These are phyloP conservation scores for Atkinsonella hypoxylon DNA, from an alignment of 2,329 filamentous ascomycete species.

Conservation along the genomic window DNA sequence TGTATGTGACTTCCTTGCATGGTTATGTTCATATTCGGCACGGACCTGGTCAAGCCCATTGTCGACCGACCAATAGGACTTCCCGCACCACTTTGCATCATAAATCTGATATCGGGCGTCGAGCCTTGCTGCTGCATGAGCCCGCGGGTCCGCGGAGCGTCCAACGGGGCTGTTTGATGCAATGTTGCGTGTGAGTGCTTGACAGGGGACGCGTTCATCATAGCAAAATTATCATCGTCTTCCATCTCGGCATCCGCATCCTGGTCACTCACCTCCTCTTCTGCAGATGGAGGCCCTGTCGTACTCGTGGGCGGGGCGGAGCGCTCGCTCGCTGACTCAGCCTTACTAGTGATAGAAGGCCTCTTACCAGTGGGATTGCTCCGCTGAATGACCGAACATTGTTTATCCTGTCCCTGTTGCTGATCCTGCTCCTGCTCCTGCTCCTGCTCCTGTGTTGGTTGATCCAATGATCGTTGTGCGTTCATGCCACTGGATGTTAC, in stretches of 20 bases:
- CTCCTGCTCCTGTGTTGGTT: too few relatives aligned
- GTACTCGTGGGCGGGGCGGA: conserved; percentile 20
- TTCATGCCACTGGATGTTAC: conserved; percentile 31
- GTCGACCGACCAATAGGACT: conserved; percentile 23
- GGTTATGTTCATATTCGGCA: conserved; percentile 33
- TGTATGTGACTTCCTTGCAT: conserved; percentile 29
- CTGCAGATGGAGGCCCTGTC: conserved; percentile 27
- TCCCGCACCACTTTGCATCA: conserved; percentile 29
- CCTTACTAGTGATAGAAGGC: conserved; percentile 24
- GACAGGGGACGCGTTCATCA: conserved; percentile 31
- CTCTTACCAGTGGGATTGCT: conserved; percentile 12
- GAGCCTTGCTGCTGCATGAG: conserved; percentile 21
- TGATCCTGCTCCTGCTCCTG: conserved; percentile 11
- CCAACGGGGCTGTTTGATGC: conserved; percentile 29
- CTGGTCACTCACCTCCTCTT: conserved; percentile 24
- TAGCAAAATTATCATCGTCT: conserved; percentile 42
- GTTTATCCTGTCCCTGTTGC: conserved; percentile 9
- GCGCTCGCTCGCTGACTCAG: conserved; percentile 22
- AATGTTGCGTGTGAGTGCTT: conserved; percentile 25
- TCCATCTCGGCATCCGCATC: conserved; percentile 42
- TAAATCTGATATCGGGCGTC: conserved; percentile 26
- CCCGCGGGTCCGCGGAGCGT: conserved; percentile 29
- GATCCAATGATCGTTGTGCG: conserved; percentile 37
- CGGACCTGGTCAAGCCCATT: conserved; percentile 30
- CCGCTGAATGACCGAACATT: background rate